Conservation (phyloP, 208 protist species). For the Acanthamoeba healyi region DNA sequence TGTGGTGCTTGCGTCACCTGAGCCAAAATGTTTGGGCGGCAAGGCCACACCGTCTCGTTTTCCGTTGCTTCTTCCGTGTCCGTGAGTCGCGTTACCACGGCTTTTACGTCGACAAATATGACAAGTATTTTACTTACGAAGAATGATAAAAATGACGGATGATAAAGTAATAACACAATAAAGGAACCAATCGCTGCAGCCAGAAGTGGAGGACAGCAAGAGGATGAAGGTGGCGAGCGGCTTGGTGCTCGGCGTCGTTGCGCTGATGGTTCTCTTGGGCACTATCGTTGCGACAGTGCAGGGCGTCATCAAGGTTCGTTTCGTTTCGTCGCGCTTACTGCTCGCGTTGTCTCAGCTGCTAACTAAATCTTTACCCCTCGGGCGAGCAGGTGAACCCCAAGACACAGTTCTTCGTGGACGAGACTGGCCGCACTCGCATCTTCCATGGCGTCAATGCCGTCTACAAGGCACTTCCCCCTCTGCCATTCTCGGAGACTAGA, state of each 20-base stretch:
- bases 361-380: no score
- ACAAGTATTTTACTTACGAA: no score
- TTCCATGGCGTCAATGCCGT: conserved; percentile 86
- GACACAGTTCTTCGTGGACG: conserved; percentile 80
- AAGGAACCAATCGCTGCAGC: no score
- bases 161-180: no score
- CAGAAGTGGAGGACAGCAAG: no score
- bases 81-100: not conserved
- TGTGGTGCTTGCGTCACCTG: not conserved
- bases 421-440: conserved; percentile 73
- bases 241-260: not conserved
- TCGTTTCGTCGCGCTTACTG: not conserved
- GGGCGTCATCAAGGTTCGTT: not conserved
- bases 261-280: not conserved
- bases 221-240: not conserved
- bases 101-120: not conserved
- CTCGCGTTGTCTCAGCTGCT: no score
- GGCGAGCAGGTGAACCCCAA: conserved; percentile 71
- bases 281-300: not conserved
- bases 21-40: no score
- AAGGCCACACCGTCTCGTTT: not conserved
- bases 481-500: no score
- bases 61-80: not conserved
- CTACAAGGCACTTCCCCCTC: conserved; percentile 72
- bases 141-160: no score